A percentile compares a stretch with the other conserved stretches of the same genome.
Conservation (phyloP, 129 eudicot species). For the Centrapalus pauciflorus region DNA sequence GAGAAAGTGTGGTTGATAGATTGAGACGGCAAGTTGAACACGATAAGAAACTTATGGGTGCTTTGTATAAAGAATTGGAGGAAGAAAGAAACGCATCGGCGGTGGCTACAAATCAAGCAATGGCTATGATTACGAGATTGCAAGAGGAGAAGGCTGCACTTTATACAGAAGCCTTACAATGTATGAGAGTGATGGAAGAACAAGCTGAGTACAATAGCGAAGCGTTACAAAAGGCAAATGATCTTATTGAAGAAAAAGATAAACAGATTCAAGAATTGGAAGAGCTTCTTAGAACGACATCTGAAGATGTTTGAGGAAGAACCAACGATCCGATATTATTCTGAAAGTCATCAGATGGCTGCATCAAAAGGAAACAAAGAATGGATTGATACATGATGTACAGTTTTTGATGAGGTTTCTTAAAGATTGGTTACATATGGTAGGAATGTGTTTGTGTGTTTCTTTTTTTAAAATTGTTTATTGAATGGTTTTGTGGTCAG, state of each 20-base stretch:
- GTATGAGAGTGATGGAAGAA: conserved; percentile 94
- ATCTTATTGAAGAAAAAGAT: conserved; percentile 69
- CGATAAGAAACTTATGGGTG: conserved; percentile 58
- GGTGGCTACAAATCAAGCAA: conserved; percentile 81
- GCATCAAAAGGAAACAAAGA: background rate
- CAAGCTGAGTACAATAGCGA: conserved; percentile 87
- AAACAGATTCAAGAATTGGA: conserved; percentile 60
- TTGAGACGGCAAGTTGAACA: conserved; percentile 85
- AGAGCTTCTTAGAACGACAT: conserved; percentile 36
- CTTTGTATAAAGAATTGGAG: conserved; percentile 76
- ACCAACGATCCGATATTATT: background rate
- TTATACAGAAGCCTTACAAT: conserved; percentile 84
- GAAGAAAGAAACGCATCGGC: conserved; percentile 98
- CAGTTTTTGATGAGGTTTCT: conserved; percentile 9
- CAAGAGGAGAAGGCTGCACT: conserved; percentile 96
- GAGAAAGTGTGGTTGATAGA: conserved; percentile 64
- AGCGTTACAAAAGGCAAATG: conserved; percentile 73
- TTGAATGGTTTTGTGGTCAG: conserved; percentile 1
- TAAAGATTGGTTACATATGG: conserved; percentile 1
- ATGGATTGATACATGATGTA: conserved; percentile 9
- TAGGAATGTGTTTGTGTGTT: background rate
- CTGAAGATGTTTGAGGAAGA: conserved; percentile 26
- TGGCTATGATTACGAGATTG: conserved; percentile 98
- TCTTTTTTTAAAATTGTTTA: background rate
- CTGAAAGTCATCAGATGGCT: background rate